Base-by-base conservation (phyloP, 1,284 basidiomycete genomes). In the Malassezia equina region DNA sequence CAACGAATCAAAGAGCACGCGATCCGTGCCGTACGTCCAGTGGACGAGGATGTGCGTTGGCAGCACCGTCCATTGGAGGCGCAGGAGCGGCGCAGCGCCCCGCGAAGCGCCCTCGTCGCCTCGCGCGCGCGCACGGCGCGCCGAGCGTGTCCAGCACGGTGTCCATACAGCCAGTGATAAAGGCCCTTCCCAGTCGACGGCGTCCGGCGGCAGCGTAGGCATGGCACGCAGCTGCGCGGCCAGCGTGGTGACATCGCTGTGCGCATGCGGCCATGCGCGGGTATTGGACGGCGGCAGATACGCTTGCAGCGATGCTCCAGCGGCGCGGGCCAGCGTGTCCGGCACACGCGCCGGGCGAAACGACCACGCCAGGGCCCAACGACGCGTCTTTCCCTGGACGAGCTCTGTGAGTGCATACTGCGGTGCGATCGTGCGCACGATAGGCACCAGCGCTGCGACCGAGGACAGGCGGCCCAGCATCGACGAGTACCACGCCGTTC, bases 341-440 rank as follows among this genome's bases (percentile, higher is more conserved):
- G 55, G 55, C n/a, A 93, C 76, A 8, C 83, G 81, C 8, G 73
- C 69, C 19, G 80, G 77, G 1, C 75, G 77, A 58, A 84, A 84
- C 0, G 86, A 88, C 91, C 91, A 95, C 0, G 80, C 86, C 0
- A 95, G 76, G 0, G 84, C 86, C 90, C 90, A 95, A 21, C 90
- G 81, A 4, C 84, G 80, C 0, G 90, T 95, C 58, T 84, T 81
- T 1, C 90, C 87, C 75, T 90, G 90, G 3, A 84, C 78, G 44
- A 89, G 84, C 67, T 88, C 84, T 0, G 84, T 83, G 47, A 94
- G 77, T 0, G 83, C 85, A 70, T 90, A 95, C 75, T 94, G 94
- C 19, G 36, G 7, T n/a, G 36, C 36, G 1, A 15, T 39, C 17
- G 17, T n/a, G 17, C 36, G 36, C 29, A 81, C 77, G 31, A 91